These are phyloP conservation scores for Fusarium sp. DNA, from an alignment of 2,329 filamentous ascomycete genomes.

Conservation along the genomic window DNA sequence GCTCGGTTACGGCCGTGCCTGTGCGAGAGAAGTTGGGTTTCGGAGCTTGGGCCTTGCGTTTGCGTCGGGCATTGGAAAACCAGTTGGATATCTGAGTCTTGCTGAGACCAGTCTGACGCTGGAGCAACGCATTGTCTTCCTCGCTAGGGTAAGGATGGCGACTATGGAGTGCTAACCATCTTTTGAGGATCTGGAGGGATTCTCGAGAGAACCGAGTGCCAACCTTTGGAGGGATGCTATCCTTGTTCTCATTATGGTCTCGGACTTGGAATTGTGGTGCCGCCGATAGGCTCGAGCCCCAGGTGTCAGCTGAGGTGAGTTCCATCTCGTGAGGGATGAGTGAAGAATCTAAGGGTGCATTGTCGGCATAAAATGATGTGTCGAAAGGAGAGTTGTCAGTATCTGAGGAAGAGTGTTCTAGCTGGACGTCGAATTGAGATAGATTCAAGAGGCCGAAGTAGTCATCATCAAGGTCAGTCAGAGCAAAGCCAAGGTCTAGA, in stretches of 20 bases:
- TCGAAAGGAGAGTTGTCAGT: neutral
- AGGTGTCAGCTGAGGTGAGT: neutral
- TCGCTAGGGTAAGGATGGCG: neutral
- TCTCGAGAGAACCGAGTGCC: neutral
- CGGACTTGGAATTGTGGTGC: neutral
- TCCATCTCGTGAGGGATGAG: neutral
- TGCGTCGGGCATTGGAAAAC: neutral
- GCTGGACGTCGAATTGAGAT: neutral
- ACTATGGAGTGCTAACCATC: neutral
- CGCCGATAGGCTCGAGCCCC: no score
- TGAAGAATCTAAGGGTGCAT: neutral
- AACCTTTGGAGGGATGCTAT: neutral
- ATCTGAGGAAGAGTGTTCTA: neutral
- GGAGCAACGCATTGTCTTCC: neutral
- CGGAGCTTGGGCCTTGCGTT: neutral
- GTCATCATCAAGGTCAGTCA: neutral
- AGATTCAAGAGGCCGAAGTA: neutral
- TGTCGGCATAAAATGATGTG: neutral
- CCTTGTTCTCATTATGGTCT: neutral
- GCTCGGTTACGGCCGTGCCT: conserved; percentile 61
- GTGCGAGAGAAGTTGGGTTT: neutral
- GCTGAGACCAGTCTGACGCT: neutral
- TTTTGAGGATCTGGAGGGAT: neutral
- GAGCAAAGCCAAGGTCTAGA: neutral
- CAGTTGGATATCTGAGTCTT: conserved; percentile 3